Evolutionary conservation across 106 monocot genomes (phyloP).

Genomic region (Iris macrosiphon): DNA sequence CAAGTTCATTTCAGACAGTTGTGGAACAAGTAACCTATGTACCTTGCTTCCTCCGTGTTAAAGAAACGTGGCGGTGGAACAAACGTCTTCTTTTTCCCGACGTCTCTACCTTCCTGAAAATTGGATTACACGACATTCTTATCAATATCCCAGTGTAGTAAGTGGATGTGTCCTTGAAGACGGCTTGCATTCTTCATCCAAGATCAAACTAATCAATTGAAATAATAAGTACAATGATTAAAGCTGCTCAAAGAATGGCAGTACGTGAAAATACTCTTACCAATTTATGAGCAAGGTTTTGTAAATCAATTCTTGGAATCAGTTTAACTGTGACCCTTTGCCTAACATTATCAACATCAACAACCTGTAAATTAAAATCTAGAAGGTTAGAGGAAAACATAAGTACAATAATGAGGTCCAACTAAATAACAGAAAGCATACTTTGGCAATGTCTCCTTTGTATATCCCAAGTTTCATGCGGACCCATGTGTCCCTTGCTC

Average conservation of each 20-base stretch:
- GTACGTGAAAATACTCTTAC: conserved; percentile 77
- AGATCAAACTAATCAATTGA: too few relatives aligned
- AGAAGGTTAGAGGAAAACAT: neutral
- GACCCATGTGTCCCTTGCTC: conserved; percentile 88
- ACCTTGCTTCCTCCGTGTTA: conserved; percentile 93
- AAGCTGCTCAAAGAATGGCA: too few relatives aligned
- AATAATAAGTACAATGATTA: conserved; percentile 93
- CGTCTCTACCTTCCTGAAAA: conserved; percentile 70
- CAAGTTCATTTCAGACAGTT: neutral
- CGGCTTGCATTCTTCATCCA: too few relatives aligned
- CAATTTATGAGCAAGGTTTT: conserved; percentile 77
- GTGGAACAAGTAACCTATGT: neutral
- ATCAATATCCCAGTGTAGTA: neutral
- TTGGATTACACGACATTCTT: neutral
- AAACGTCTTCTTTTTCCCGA: conserved; percentile 82
- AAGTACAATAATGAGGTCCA: conserved; percentile 7
- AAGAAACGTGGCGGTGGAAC: conserved; percentile 91
- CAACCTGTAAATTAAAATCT: conserved; percentile 49
- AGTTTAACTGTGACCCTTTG: conserved; percentile 92
- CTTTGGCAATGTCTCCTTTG: conserved; percentile 97
- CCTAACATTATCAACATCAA: conserved; percentile 96
- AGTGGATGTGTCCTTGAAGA: neutral
- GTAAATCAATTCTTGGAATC: conserved; percentile 92
- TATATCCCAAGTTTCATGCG: conserved; percentile 93
- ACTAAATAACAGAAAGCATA: conserved; percentile 10